Evolutionary conservation across 306 rosid genomes (phyloP).

Genomic region (Fagus crenata): DNA sequence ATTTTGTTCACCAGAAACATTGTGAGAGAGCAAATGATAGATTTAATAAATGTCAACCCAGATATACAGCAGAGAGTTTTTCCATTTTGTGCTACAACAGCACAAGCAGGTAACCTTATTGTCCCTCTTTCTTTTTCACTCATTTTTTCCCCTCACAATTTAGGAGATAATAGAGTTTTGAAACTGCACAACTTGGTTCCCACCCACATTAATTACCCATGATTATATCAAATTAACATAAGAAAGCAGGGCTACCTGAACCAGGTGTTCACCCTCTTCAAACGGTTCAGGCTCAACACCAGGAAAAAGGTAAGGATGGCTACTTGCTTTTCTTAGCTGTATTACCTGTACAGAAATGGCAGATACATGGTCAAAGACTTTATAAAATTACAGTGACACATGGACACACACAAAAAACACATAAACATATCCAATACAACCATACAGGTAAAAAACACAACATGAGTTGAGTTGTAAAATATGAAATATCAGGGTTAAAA

Average conservation of each 20-base stretch:
- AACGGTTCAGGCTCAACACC: slow-evolving; percentile 98
- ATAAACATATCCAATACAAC: slow-evolving; percentile 2
- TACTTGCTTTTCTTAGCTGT: slow-evolving; percentile 86
- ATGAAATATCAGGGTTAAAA: no score
- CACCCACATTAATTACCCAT: neutral
- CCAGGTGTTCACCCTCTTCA: slow-evolving; percentile 95
- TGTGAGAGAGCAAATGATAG: slow-evolving; percentile 17
- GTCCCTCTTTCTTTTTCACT: neutral
- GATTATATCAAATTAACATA: neutral
- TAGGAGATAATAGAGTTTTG: neutral
- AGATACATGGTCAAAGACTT: slow-evolving; percentile 16
- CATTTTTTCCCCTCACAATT: neutral
- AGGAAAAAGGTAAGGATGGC: slow-evolving; percentile 95
- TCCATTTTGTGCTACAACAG: neutral
- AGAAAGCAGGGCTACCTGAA: slow-evolving; percentile 54
- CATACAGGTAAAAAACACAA: no score
- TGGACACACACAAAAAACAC: slow-evolving; percentile 4
- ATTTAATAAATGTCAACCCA: slow-evolving; percentile 4
- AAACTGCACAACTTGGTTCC: neutral
- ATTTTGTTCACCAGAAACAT: slow-evolving; percentile 19
- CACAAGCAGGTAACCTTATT: neutral
- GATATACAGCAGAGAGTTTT: neutral
- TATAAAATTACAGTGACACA: slow-evolving; percentile 16
- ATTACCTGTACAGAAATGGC: slow-evolving; percentile 55
- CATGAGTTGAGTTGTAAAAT: no score